A percentile compares a stretch with the other conserved stretches of the same genome.
Conservation (phyloP, 2,329 filamentous ascomycete species). For the Arthroderma sp. region DNA sequence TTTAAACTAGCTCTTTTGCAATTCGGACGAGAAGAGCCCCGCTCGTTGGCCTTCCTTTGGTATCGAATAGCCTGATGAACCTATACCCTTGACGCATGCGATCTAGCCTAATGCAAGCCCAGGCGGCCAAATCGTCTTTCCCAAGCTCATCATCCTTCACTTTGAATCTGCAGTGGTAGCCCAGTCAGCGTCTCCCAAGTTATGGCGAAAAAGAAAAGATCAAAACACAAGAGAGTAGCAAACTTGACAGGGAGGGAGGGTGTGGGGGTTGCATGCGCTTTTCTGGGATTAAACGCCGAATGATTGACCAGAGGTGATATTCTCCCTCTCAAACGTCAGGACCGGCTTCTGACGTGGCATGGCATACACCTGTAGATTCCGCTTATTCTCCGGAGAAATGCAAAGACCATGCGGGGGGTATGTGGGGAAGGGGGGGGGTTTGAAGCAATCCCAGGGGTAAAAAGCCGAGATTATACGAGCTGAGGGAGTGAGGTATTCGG, state of each 20-base stretch:
- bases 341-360: background rate
- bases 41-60: constrained; percentile 49
- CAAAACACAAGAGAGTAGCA: background rate
- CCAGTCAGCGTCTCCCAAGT: constrained; percentile 2
- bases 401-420: too few species aligned
- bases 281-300: too few species aligned
- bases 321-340: too few species aligned
- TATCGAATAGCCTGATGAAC: constrained; percentile 62
- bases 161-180: constrained; percentile 48
- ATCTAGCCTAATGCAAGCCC: constrained; percentile 80
- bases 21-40: constrained; percentile 65
- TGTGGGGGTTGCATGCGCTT: background rate
- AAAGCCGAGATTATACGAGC: background rate
- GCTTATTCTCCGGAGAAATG: background rate
- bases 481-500: constrained; percentile 1
- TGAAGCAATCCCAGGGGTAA: background rate
- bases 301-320: too few species aligned
- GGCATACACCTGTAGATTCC: background rate
- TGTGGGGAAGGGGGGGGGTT: background rate
- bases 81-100: constrained; percentile 62
- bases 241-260: background rate
- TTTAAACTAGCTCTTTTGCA: constrained; percentile 38
- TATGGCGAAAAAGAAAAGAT: background rate
- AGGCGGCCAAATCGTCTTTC: constrained; percentile 66
- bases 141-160: constrained; percentile 76